Evolutionary conservation across 1,139 yeast species (phyloP), one percentile per base, ranked within the genome.

Genomic region (Diutina catenulata): DNA sequence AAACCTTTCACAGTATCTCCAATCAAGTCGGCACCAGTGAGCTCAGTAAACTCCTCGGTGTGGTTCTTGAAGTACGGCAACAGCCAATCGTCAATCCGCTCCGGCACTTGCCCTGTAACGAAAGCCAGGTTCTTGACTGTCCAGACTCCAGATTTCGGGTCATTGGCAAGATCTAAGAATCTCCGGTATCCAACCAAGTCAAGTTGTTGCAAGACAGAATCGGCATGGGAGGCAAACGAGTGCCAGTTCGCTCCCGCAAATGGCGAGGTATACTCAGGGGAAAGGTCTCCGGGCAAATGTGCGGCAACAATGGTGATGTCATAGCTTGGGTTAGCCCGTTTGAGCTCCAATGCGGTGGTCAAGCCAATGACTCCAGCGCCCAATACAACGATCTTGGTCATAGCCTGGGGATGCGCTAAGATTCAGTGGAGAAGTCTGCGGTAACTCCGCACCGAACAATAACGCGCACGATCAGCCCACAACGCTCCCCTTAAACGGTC

Each of bases 121-220:
- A 52, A 61, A 5, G 50, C 46, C 28, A 50, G 46, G 33, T 60
- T 58, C 11, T 51, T 46, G 28, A 56, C 54, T 15, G 47, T 44
- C 56, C 70, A 62, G 15, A 74, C 58, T 1, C 80, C 79, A 1
- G 73, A 51, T 20, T 53, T 52, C 1, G 74, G 72, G 16, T 59
- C 68, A 7, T 52, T 49, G 1, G 73, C 69, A 36, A 74, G 53
- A 2, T 60, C 53, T 40, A 57, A 44, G 28, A 73, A 60, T 43
- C 56, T 59, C 13, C 43, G 43, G 45, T 73, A 74, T 0, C 67
- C 68, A 6, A 57, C 50, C 14, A 47, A 48, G 45, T 74, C 80
- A 28, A 51, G 46, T 5, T 42, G 38, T 52, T 59, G 47, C n/a
- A 38, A 33, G 8, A 18, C 9, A 13, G 15, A 20, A 33, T 46